Evolutionary conservation across 345 rosid species (phyloP).

Genomic region (Rubroshorea leprosula): DNA sequence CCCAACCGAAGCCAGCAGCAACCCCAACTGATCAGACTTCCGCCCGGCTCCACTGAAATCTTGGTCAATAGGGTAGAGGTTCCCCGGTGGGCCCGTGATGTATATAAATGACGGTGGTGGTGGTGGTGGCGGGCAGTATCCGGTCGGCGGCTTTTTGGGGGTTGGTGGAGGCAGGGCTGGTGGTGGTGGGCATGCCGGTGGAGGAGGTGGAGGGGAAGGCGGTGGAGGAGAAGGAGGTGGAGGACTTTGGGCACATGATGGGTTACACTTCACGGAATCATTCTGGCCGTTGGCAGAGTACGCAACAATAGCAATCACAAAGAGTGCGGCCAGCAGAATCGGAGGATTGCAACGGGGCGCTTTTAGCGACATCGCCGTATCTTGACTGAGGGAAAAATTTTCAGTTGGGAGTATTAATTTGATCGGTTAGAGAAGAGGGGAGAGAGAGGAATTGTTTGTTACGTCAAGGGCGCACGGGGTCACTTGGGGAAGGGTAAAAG

Average conservation of each 20-base stretch:
- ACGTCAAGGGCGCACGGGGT: slow-evolving; percentile 29
- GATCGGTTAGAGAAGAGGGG: neutral
- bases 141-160: slow-evolving; percentile 33
- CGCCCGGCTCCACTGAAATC: slow-evolving; percentile 27
- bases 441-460: neutral
- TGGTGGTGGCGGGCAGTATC: slow-evolving; percentile 54
- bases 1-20: slow-evolving; percentile 28
- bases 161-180: slow-evolving; percentile 50
- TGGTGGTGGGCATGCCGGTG: slow-evolving; percentile 39
- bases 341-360: neutral
- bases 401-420: neutral
- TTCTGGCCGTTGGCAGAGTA: slow-evolving; percentile 13
- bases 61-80: slow-evolving; percentile 46
- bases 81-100: slow-evolving; percentile 62
- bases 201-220: slow-evolving; percentile 23
- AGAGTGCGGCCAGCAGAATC: slow-evolving; percentile 6
- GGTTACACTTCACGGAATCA: slow-evolving; percentile 38
- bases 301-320: slow-evolving; percentile 19
- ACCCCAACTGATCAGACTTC: slow-evolving; percentile 19
- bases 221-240: slow-evolving; percentile 48
- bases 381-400: slow-evolving; percentile 13
- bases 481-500: neutral
- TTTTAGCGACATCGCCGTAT: neutral
- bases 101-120: slow-evolving; percentile 42
- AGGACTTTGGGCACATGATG: slow-evolving; percentile 43